Percentiles rank a stretch among this genome's conserved stretches.
Conservation (phyloP, 2,329 filamentous ascomycete species). For the Bipolaris bicolor region DNA sequence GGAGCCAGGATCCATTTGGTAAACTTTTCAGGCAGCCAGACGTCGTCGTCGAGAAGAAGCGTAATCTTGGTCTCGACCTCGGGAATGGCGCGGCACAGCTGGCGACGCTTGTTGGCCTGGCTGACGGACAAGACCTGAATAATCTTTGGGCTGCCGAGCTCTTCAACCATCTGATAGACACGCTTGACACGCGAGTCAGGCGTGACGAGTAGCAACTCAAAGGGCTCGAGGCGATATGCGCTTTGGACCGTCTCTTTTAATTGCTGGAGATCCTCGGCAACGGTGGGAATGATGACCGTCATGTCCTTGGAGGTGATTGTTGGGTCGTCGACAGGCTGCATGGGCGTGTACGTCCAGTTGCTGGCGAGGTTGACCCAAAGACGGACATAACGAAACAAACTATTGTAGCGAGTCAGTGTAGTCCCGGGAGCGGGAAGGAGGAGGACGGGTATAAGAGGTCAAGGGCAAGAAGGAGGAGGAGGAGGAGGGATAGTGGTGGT, state of each 20-base stretch:
- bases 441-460: background rate
- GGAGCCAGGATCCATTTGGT: slow-evolving; percentile 92
- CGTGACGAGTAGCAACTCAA: slow-evolving; percentile 82
- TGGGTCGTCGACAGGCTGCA: slow-evolving; percentile 81
- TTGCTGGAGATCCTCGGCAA: slow-evolving; percentile 85
- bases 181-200: slow-evolving; percentile 78
- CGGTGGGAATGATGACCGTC: slow-evolving; percentile 91
- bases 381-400: slow-evolving; percentile 86
- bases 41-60: slow-evolving; percentile 94
- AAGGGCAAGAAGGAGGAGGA: too few relatives aligned
- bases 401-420: slow-evolving; percentile 50
- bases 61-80: slow-evolving; percentile 83
- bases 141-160: slow-evolving; percentile 57
- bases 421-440: slow-evolving; percentile 14
- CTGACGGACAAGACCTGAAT: slow-evolving; percentile 77
- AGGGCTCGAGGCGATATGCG: slow-evolving; percentile 72
- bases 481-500: background rate
- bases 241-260: slow-evolving; percentile 80
- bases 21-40: slow-evolving; percentile 85
- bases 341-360: slow-evolving; percentile 84
- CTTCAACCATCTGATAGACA: slow-evolving; percentile 64
- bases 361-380: slow-evolving; percentile 79
- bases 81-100: slow-evolving; percentile 90
- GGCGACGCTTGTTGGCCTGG: slow-evolving; percentile 93
- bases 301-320: slow-evolving; percentile 81